phyloP scores from a whole-genome alignment of 2,329 filamentous ascomycete genomes.

The Aspergillus niger region DNA sequence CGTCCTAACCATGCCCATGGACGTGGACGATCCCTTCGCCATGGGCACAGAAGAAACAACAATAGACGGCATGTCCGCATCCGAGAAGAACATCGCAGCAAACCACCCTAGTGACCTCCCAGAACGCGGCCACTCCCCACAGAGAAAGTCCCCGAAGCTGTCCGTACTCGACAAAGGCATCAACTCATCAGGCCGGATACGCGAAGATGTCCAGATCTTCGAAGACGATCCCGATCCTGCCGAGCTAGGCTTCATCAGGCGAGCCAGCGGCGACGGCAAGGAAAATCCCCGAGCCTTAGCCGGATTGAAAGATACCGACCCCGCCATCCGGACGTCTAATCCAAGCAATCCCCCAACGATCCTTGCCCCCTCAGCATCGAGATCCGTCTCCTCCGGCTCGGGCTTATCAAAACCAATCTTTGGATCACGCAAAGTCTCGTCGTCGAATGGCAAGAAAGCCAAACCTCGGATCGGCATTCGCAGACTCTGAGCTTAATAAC shows the following conservation, averaged over 20 bases:
- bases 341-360: conserved; percentile 3
- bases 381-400: conserved; percentile 16
- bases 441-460: conserved; percentile 25
- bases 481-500: conserved; percentile 30
- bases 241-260: conserved; percentile 16
- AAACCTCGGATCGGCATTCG: conserved; percentile 41
- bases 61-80: conserved; percentile 33
- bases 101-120: conserved; percentile 26
- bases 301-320: conserved; percentile 19
- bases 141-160: conserved; percentile 41
- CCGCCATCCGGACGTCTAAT: neutral
- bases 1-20: conserved; percentile 40
- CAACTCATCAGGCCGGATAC: conserved; percentile 28
- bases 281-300: conserved; percentile 22
- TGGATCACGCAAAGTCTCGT: conserved; percentile 28
- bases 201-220: conserved; percentile 36
- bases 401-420: conserved; percentile 21
- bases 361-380: conserved; percentile 6
- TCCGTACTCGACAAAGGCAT: conserved; percentile 26
- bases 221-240: conserved; percentile 31
- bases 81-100: conserved; percentile 46
- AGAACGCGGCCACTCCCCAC: conserved; percentile 26
- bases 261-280: conserved; percentile 26
- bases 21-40: conserved; percentile 24
- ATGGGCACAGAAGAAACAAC: conserved; percentile 35